Conservation (phyloP, 176 grass and related monocot genomes). For the Juncus effusus region DNA sequence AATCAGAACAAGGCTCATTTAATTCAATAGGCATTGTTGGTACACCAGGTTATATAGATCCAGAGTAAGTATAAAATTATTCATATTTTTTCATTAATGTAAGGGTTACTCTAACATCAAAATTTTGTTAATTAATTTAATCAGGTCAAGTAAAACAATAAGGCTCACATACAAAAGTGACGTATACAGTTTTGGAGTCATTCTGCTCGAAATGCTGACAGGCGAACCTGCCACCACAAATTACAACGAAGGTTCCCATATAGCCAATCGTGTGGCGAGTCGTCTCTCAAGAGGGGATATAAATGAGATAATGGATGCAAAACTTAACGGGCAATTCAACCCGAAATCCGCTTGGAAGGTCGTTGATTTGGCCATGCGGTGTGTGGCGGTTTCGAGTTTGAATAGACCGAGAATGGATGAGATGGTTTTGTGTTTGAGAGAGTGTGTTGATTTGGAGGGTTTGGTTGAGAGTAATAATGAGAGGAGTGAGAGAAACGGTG, state of each 20-base stretch:
- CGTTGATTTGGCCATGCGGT: conserved; percentile 16
- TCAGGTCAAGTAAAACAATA: conserved; percentile 9
- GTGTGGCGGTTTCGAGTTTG: not conserved
- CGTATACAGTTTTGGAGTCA: conserved; percentile 25
- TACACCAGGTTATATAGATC: conserved; percentile 39
- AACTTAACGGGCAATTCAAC: conserved; percentile 7
- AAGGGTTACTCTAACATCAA: not conserved
- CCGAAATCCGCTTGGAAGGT: conserved; percentile 29
- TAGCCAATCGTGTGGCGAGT: conserved; percentile 10
- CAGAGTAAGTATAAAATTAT: conserved; percentile 6
- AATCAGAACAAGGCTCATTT: not conserved
- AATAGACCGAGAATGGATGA: conserved; percentile 23
- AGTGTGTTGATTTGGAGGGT: conserved; percentile 22
- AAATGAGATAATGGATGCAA: conserved; percentile 21
- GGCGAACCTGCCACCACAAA: conserved; percentile 12
- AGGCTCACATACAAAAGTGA: conserved; percentile 21
- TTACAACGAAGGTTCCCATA: conserved; percentile 5
- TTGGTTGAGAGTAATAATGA: not conserved
- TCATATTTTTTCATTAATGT: not conserved
- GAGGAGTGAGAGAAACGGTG: conserved; percentile 4
- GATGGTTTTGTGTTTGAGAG: conserved; percentile 15
- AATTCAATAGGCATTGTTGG: conserved; percentile 12
- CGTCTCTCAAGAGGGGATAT: not conserved
- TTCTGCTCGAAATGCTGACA: conserved; percentile 26
- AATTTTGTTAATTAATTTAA: not conserved